Evolutionary conservation across 1,284 basidiomycete genomes (phyloP).

Genomic region (Dichomitus squalens): DNA sequence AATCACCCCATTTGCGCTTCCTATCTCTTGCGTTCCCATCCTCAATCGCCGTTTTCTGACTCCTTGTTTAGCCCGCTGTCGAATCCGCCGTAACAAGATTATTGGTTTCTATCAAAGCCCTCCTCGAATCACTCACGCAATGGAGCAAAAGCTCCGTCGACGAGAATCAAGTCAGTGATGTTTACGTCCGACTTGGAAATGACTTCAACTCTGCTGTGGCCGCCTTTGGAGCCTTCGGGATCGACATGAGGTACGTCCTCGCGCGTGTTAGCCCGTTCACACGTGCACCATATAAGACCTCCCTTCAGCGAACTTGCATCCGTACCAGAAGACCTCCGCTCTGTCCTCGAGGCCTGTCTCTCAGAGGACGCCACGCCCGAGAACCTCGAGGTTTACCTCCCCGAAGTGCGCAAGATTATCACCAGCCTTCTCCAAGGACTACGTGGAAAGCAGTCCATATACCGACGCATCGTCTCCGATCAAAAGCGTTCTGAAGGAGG

Average conservation of each 20-base stretch:
- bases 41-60: neutral
- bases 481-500: slow-evolving; percentile 44
- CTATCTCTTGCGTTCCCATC: neutral
- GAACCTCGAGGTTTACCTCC: slow-evolving; percentile 89
- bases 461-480: slow-evolving; percentile 67
- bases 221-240: slow-evolving; percentile 85
- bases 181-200: slow-evolving; percentile 95
- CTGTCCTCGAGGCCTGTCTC: slow-evolving; percentile 87
- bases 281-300: neutral
- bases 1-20: neutral
- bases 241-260: slow-evolving; percentile 78
- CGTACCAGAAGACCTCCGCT: slow-evolving; percentile 89
- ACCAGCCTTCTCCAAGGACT: slow-evolving; percentile 91
- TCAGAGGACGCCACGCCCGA: slow-evolving; percentile 87
- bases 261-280: slow-evolving; percentile 1
- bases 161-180: slow-evolving; percentile 90
- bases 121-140: slow-evolving; percentile 88
- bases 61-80: slow-evolving; percentile 60
- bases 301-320: slow-evolving; percentile 77
- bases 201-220: slow-evolving; percentile 95
- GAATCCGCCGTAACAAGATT: slow-evolving; percentile 94
- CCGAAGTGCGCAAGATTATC: slow-evolving; percentile 91
- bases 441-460: slow-evolving; percentile 87
- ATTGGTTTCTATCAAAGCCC: slow-evolving; percentile 92
- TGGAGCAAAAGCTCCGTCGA: slow-evolving; percentile 82